Evolutionary conservation across 2,329 filamentous ascomycete species (phyloP).

Genomic region (Aulographum hederae): DNA sequence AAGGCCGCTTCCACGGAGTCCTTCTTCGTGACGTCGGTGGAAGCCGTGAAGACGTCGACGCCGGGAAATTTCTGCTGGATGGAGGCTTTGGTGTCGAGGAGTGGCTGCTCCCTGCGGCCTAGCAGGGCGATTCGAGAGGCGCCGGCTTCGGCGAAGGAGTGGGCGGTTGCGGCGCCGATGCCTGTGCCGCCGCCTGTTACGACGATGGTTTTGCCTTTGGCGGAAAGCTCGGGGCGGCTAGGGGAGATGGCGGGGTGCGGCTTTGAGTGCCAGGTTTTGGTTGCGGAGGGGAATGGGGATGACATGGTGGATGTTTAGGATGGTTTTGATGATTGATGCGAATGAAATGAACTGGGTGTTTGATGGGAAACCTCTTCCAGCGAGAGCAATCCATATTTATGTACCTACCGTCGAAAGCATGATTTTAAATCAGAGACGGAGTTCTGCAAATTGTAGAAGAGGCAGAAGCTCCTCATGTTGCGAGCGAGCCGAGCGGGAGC

Average conservation of each 20-base stretch:
- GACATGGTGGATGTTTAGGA: background rate
- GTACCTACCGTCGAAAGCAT: no score
- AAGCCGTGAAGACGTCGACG: slow-evolving; percentile 15
- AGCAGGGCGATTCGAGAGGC: slow-evolving; percentile 25
- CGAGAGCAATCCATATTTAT: background rate
- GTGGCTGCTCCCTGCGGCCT: slow-evolving; percentile 16
- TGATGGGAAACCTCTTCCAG: background rate
- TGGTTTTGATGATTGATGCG: background rate
- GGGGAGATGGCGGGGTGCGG: slow-evolving; percentile 21
- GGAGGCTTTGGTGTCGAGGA: background rate
- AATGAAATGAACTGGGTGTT: background rate
- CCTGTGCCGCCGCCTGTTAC: slow-evolving; percentile 28
- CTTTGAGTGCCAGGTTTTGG: slow-evolving; percentile 14
- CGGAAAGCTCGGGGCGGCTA: slow-evolving; percentile 20
- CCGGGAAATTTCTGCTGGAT: slow-evolving; percentile 14
- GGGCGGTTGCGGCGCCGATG: slow-evolving; percentile 26
- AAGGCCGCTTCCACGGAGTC: slow-evolving; percentile 16
- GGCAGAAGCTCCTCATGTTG: no score
- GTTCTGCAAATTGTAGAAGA: no score
- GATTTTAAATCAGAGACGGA: no score
- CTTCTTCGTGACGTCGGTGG: slow-evolving; percentile 11
- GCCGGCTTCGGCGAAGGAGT: slow-evolving; percentile 24
- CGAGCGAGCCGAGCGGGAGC: no score
- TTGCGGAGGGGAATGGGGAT: background rate
- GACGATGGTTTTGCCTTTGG: slow-evolving; percentile 20